Evolutionary conservation across 371 early-diverging fungal genomes (phyloP).

Genomic region (Circinella umbellata): DNA sequence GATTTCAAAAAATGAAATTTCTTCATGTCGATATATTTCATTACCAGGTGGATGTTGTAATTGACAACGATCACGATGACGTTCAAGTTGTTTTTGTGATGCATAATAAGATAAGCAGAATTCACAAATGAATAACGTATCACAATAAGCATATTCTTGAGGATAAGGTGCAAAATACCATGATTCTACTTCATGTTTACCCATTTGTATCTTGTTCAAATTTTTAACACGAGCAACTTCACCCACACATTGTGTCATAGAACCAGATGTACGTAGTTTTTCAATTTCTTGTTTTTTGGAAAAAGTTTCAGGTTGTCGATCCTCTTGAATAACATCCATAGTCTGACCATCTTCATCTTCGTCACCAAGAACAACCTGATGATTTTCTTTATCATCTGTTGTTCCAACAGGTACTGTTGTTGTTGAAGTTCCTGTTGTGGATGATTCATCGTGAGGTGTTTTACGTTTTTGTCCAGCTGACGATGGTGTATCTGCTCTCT

Average conservation of each 20-base stretch:
- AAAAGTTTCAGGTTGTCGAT: slow-evolving; percentile 30
- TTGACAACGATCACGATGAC: slow-evolving; percentile 83
- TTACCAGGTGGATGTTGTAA: slow-evolving; percentile 95
- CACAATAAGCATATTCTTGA: slow-evolving; percentile 74
- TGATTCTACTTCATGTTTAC: slow-evolving; percentile 91
- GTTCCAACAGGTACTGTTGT: slow-evolving; percentile 11
- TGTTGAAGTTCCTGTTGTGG: neutral
- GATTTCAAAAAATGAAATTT: slow-evolving; percentile 86
- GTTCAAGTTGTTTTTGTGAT: slow-evolving; percentile 63
- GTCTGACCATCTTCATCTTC: slow-evolving; percentile 50
- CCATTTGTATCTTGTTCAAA: slow-evolving; percentile 92
- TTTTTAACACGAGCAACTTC: slow-evolving; percentile 96
- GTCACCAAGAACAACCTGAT: slow-evolving; percentile 46
- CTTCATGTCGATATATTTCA: slow-evolving; percentile 93
- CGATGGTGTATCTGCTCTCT: slow-evolving; percentile 19
- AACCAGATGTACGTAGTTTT: slow-evolving; percentile 87
- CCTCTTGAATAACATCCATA: slow-evolving; percentile 25
- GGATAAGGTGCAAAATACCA: slow-evolving; percentile 99
- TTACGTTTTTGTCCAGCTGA: slow-evolving; percentile 41
- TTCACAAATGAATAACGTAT: slow-evolving; percentile 90
- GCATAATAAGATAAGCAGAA: slow-evolving; percentile 90
- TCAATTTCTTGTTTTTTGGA: slow-evolving; percentile 93
- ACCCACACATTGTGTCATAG: slow-evolving; percentile 93
- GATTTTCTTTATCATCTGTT: slow-evolving; percentile 27
- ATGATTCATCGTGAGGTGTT: slow-evolving; percentile 3